Evolutionary conservation across 73 alveolate species (phyloP), one percentile per base, ranked within the genome.

Genomic region (Paramecium primaurelia): DNA sequence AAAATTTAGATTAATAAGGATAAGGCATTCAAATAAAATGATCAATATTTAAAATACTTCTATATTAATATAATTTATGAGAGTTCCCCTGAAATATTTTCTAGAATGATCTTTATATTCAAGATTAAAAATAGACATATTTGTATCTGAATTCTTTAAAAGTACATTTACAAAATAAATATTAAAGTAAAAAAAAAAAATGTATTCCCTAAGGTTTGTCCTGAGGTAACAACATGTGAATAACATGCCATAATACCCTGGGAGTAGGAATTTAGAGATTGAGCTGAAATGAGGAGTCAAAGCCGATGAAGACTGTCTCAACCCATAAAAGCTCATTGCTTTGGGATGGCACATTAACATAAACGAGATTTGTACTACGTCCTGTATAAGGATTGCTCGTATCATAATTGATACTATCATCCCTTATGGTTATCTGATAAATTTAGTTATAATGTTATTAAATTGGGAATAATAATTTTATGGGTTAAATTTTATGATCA

Each of bases 231-330:
- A 75, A 40, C 88, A 75, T 37, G 36, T 26, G 34, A 75, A 75
- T 34, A 75, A 37, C 49, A 45, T 75, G 88, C n/a, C 88, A 75
- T 75, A 75, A 75, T 75, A 40, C 88, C 88, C 59, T 75, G 88
- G 88, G 88, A 75, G 58, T 75, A 75, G 88, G 88, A 75, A 75
- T 75, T 32, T 75, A 40, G 60, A 75, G 88, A 32, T 40, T 18
- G 58, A 75, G 88, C 88, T 6, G 42, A 26, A 40, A 40, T 40
- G 84, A 75, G 88, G 88, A 75, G 88, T 75, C 88, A 75, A 75
- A 75, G 88, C 88, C 88, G 36, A 6, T 37, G 25, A 75, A 75
- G 88, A 75, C 88, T 75, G 88, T 75, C 88, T 75, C 88, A 38
- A 75, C 88, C 8, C 60, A 40, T 40, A 9, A 75, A 34, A 34